Evolutionary conservation across 306 rosid genomes (phyloP).

Genomic region (Delonix regia): DNA sequence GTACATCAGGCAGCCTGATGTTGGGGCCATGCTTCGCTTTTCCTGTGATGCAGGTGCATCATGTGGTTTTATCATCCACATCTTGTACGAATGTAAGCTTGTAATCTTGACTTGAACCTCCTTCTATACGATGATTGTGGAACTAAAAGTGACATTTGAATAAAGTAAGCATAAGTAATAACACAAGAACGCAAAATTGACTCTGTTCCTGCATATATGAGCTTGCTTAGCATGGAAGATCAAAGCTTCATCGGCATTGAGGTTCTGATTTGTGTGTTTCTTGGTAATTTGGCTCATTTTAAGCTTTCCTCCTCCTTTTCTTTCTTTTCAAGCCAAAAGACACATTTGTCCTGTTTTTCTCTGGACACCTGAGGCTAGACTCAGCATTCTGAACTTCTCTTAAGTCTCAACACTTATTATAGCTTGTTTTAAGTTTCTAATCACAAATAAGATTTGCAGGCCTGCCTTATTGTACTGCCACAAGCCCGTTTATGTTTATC

Average conservation of each 20-base stretch:
- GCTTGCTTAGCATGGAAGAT: background rate
- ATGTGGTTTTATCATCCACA: background rate
- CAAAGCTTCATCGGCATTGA: background rate
- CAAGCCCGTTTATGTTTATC: background rate
- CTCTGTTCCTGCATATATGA: background rate
- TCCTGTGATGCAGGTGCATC: background rate
- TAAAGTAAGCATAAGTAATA: background rate
- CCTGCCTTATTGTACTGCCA: background rate
- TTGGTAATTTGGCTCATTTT: background rate
- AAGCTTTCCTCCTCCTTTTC: background rate
- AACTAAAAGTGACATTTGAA: background rate
- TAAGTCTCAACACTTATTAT: background rate
- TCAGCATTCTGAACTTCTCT: background rate
- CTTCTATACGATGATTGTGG: background rate
- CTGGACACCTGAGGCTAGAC: background rate
- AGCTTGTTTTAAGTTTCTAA: constrained; percentile 25
- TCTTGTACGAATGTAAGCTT: background rate
- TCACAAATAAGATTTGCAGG: background rate
- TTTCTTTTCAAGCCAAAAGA: background rate
- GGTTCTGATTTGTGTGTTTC: background rate
- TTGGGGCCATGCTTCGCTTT: background rate
- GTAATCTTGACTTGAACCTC: background rate
- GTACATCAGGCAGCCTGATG: background rate
- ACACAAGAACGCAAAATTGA: background rate
- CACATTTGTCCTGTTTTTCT: background rate